Conservation (phyloP, 2,329 filamentous ascomycete genomes). For the Fusarium acutatum region DNA sequence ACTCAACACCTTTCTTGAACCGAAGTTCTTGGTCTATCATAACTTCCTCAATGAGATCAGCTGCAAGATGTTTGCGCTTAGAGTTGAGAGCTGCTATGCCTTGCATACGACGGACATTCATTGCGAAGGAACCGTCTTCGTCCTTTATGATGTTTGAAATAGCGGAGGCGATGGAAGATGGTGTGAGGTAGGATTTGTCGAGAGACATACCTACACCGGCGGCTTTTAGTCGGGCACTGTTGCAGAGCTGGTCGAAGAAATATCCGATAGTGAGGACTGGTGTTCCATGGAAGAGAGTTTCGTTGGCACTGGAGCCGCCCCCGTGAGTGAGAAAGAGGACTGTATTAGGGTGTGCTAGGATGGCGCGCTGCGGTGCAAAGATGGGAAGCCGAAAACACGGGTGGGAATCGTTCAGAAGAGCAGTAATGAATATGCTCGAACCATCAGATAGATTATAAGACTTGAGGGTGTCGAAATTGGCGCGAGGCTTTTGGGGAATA, state of each 20-base stretch:
- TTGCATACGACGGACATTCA: constrained; percentile 49
- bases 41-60: constrained; percentile 53
- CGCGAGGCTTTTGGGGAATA: constrained; percentile 36
- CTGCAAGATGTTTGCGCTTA: constrained; percentile 49
- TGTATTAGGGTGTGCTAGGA: constrained; percentile 48
- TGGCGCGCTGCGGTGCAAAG: constrained; percentile 53
- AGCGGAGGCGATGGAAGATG: constrained; percentile 44
- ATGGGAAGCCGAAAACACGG: constrained; percentile 43
- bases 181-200: constrained; percentile 49
- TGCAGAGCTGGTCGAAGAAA: constrained; percentile 54
- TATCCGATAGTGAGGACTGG: constrained; percentile 48
- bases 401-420: constrained; percentile 43
- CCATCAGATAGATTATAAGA: constrained; percentile 20
- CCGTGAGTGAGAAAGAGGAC: constrained; percentile 53
- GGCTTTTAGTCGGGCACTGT: constrained; percentile 46
- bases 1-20: constrained; percentile 20
- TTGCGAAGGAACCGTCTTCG: constrained; percentile 40
- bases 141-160: constrained; percentile 42
- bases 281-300: constrained; percentile 51
- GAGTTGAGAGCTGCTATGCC: constrained; percentile 50
- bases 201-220: constrained; percentile 48
- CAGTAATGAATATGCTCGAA: constrained; percentile 1
- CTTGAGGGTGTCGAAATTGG: constrained; percentile 31
- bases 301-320: constrained; percentile 53
- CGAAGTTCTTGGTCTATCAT: constrained; percentile 48